Evolutionary conservation across 176 grass and related monocot genomes (phyloP).

Genomic region (Stipa capillata): DNA sequence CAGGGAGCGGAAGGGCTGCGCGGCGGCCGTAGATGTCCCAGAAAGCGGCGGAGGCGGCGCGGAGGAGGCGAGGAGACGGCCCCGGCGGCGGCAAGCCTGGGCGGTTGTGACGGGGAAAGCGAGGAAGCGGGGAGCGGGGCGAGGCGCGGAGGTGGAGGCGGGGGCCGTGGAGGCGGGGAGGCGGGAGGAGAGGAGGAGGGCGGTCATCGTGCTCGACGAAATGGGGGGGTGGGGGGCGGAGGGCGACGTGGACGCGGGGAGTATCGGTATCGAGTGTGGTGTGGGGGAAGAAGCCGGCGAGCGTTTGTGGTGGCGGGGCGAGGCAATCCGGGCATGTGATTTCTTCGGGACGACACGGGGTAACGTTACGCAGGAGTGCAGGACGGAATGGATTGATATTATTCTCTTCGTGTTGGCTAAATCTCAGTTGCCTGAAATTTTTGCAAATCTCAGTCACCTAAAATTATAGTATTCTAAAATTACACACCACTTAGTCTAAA

Average conservation of each 20-base stretch:
- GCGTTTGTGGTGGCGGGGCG: slow-evolving; percentile 20
- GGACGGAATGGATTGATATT: no score
- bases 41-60: not conserved
- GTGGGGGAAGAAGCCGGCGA: not conserved
- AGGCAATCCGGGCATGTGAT: slow-evolving; percentile 8
- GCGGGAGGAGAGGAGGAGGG: slow-evolving; percentile 16
- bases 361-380: no score
- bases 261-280: not conserved
- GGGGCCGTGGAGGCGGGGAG: not conserved
- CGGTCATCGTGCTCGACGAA: slow-evolving; percentile 31
- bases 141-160: not conserved
- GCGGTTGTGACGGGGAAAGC: not conserved
- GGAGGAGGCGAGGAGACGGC: slow-evolving; percentile 7
- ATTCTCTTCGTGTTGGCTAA: no score
- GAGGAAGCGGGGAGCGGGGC: not conserved
- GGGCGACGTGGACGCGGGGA: not conserved
- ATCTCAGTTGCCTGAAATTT: no score
- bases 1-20: slow-evolving; percentile 36
- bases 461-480: no score
- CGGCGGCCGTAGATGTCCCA: not conserved
- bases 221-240: not conserved
- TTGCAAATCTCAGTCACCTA: no score
- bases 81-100: not conserved
- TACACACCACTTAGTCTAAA: no score
- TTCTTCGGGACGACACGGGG: no score